A percentile compares a stretch with the other conserved stretches of the same genome.
These are phyloP conservation scores for Rubia occidens DNA, from an alignment of 305 asterid species.

Conservation along the genomic window DNA sequence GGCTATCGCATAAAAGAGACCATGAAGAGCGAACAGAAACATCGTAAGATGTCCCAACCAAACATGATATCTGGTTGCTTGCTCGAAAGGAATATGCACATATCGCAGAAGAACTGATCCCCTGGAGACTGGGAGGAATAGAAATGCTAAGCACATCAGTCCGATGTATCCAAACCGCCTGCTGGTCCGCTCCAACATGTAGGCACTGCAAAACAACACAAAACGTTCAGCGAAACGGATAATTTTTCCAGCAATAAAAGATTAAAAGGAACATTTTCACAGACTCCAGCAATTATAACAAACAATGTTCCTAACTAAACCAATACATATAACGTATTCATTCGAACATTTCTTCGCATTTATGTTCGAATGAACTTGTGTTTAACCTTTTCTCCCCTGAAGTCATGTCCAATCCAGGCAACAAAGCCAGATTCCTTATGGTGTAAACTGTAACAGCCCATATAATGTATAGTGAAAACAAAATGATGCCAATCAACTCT, in stretches of 20 bases:
- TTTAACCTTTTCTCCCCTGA: conserved; percentile 37
- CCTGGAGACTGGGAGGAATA: conserved; percentile 64
- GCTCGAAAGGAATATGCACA: conserved; percentile 78
- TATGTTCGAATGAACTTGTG: not conserved
- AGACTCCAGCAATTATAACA: not conserved
- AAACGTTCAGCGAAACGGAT: not conserved
- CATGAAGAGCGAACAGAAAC: conserved; percentile 65
- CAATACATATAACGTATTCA: too few relatives aligned
- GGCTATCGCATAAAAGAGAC: conserved; percentile 43
- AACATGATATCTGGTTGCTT: conserved; percentile 74
- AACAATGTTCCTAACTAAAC: not conserved
- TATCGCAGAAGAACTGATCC: conserved; percentile 71
- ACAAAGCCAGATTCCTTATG: conserved; percentile 22
- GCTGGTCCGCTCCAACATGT: conserved; percentile 49
- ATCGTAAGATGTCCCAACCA: conserved; percentile 90
- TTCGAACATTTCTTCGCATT: not conserved
- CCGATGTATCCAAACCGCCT: conserved; percentile 61
- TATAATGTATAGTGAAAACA: conserved; percentile 36
- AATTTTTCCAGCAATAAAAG: not conserved
- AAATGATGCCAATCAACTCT: conserved; percentile 54
- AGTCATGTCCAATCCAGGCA: conserved; percentile 27
- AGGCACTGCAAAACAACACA: conserved; percentile 27
- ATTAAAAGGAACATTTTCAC: not conserved
- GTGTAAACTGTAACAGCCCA: conserved; percentile 50
- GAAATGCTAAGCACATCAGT: conserved; percentile 48